Base-by-base conservation (phyloP, 2,329 filamentous ascomycete genomes). In the Xylaria sp. region DNA sequence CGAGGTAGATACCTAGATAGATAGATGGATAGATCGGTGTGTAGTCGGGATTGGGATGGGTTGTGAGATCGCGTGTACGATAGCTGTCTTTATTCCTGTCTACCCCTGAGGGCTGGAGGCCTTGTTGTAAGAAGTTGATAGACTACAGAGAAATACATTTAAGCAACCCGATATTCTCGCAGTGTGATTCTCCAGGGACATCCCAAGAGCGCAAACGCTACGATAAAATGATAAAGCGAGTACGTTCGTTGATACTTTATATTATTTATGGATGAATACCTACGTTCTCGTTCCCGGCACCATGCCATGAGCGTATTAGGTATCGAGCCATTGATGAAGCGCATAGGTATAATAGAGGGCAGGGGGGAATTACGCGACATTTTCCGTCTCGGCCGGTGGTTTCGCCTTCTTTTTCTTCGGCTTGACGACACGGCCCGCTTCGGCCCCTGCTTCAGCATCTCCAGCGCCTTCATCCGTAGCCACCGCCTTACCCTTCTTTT, bases 401-500 rank as follows among this genome's bases (percentile, higher is more conserved):
- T 68, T 73, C 68, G 72, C 71, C 73, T 78, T 80, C 71, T 80
- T 82, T 70, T 80, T 82, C 68, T 77, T 80, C 5, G 76, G 70
- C 61, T 78, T 76, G 1, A 73, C 68, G 8, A 66, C 67, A 53
- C 42, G 42, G 42, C 9, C 65, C 5, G 62, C 57, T 13, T 61
- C 59, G 1, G 57, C 57, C 7, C n/a, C 52, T 9, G 47, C 57
- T 11, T 52, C 63, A 19, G 46, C 54, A 5, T 52, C 53, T 9
- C 72, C 69, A 57, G 68, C 48, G 7, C 63, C 67, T 34, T 71
- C 59, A 53, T 71, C 61, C 57, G 61, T 55, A 47, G 23, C 58
- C 58, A 63, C 47, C 46, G 70, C 75, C 66, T 77, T 80, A 71
- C 79, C 83, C 69, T 80, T 84, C 72, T 81, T 83, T 52, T 74